phyloP scores from a whole-genome alignment of 2,329 filamentous ascomycete species.

The Talaromyces sp. region DNA sequence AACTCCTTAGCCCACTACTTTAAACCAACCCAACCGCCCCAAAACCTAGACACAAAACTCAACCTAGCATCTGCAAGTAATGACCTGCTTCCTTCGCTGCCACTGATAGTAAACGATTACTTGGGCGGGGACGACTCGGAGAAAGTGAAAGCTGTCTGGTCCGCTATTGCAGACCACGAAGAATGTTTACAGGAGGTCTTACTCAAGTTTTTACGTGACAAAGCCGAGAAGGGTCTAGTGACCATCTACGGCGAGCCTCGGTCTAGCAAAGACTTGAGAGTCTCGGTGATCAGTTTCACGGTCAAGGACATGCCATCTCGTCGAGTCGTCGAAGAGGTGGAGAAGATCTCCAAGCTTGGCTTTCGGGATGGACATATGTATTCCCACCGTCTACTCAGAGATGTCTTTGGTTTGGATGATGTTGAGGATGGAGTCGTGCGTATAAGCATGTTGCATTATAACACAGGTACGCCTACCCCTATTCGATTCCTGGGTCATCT shows the following conservation, averaged over 20 bases:
- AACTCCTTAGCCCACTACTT: conserved; percentile 1
- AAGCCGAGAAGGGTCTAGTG: not conserved
- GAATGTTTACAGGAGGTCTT: not conserved
- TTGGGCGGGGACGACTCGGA: not conserved
- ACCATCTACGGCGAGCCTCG: not conserved
- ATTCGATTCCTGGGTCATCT: not conserved
- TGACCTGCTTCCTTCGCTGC: not conserved
- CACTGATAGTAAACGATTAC: not conserved
- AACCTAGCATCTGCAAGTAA: not conserved
- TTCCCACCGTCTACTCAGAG: not conserved
- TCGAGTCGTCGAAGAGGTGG: not conserved
- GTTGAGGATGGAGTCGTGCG: not conserved
- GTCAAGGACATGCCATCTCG: not conserved
- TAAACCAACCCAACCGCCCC: not conserved
- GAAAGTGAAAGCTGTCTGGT: not conserved
- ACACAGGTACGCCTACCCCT: not conserved
- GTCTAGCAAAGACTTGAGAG: not conserved
- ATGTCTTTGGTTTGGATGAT: not conserved
- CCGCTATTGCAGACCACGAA: not conserved
- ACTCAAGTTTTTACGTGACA: not conserved
- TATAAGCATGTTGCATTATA: not conserved
- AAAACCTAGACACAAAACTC: not conserved
- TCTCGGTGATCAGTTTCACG: not conserved
- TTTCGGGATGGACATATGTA: conserved; percentile 2
- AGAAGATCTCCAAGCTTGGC: not conserved